Base-by-base conservation (phyloP, 306 rosid species). In the Betula pendula region DNA sequence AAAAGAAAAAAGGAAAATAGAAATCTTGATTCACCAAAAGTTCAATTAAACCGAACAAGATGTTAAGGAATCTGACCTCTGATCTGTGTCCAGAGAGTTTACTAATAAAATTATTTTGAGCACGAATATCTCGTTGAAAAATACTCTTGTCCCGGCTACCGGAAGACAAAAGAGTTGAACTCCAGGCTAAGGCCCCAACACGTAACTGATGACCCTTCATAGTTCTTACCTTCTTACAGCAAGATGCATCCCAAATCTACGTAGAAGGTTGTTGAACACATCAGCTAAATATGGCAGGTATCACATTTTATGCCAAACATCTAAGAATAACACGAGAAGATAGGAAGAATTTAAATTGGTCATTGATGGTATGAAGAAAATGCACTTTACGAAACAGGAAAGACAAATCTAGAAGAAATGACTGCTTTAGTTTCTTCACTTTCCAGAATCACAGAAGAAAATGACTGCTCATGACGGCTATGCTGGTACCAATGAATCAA, bases 161-260 rank as follows among this genome's bases (percentile, higher is more conserved):
- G 56, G 98, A 91, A 75, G 98, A 91, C 87, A 93, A 69, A 83
- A 85, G 74, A 53, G 98, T 87, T 16, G 95, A 91, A 81, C 92
- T 88, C 97, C 99, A 95, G 27, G 99, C 96, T 78, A 95, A 84
- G 79, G 97, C 94, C 24, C 96, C 97, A 71, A 90, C 87, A 13
- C 94, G 92, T 77, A 90, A 80, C 12, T 94, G 88, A 73, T 92
- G 97, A 42, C 96, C 97, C 67, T 87, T 96, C 97, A 92, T 90
- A 8, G 87, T 86, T 89, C 97, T 84, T 70, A 92, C 80, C 91
- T 81, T 89, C 93, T 85, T 88, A 84, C 97, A 95, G 59, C 87
- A 88, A 31, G 97, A 86, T 69, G 96, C 97, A 87, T 95, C 99
- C 99, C 99, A 92, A 66, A 95, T 88, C 99, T 95, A 79, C 69